These are phyloP conservation scores for Cladophialophora bantiana DNA, from an alignment of 2,329 filamentous ascomycete species.

Conservation along the genomic window DNA sequence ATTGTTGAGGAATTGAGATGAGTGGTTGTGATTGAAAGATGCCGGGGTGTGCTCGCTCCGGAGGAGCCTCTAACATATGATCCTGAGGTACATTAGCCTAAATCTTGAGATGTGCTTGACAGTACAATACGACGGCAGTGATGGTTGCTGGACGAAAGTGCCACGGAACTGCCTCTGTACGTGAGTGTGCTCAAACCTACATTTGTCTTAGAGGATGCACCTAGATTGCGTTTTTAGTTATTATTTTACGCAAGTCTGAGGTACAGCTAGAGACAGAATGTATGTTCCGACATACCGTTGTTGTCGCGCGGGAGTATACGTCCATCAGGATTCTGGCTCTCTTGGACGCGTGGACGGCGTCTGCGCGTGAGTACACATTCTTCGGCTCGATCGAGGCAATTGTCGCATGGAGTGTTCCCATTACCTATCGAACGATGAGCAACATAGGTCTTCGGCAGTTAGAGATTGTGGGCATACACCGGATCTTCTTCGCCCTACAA, in stretches of 20 bases:
- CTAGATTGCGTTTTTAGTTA: not conserved
- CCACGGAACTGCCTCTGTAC: not conserved
- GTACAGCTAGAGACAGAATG: not conserved
- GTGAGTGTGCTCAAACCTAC: not conserved
- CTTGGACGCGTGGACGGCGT: conserved; percentile 7
- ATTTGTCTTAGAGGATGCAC: not conserved
- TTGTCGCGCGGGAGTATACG: not conserved
- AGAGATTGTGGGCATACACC: conserved; percentile 15
- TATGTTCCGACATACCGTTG: not conserved
- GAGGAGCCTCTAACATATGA: not conserved
- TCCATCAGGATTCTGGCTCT: not conserved
- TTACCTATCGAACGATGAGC: conserved; percentile 18
- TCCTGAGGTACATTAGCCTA: not conserved
- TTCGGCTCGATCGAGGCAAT: conserved; percentile 21
- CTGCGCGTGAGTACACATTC: conserved; percentile 19
- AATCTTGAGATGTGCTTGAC: too few species aligned
- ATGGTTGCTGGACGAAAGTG: not conserved
- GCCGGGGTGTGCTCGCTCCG: not conserved
- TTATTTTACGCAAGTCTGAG: not conserved
- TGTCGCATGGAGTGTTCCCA: conserved; percentile 21
- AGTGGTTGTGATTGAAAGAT: not conserved
- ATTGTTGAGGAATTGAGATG: conserved; percentile 4
- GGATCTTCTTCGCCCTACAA: conserved; percentile 23
- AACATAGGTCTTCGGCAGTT: too few species aligned
- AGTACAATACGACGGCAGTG: not conserved